Percentiles rank a stretch among this genome's conserved stretches.
phyloP scores from a whole-genome alignment of 2,329 filamentous ascomycete species.

The Conoideocrella luteorostrata region DNA sequence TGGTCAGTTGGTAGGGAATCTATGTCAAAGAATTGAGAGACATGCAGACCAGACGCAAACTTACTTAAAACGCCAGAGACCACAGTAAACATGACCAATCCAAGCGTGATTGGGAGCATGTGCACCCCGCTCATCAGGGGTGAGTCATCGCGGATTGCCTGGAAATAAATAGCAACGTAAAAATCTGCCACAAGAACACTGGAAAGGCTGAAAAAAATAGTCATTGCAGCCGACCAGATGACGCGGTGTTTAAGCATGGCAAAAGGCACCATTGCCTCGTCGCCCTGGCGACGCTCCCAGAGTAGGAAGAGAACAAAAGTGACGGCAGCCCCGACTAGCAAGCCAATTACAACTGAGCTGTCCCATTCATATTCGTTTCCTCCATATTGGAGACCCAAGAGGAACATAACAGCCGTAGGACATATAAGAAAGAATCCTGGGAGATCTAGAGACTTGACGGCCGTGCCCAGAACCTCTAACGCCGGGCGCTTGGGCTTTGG shows the following conservation, averaged over 20 bases:
- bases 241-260: constrained; percentile 31
- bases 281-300: constrained; percentile 35
- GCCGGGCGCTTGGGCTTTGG: constrained; percentile 15
- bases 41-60: no score
- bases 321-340: constrained; percentile 30
- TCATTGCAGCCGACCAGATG: no score
- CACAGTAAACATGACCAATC: no score
- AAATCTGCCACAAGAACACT: no score
- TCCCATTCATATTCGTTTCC: constrained; percentile 26
- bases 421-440: constrained; percentile 36
- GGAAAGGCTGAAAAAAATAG: no score
- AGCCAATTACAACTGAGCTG: constrained; percentile 30
- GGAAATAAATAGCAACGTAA: no score
- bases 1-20: no score
- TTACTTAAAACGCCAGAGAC: no score
- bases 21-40: no score
- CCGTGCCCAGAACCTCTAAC: background rate
- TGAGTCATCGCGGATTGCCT: no score
- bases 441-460: constrained; percentile 27
- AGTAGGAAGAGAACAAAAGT: constrained; percentile 26
- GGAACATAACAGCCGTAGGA: constrained; percentile 31
- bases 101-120: no score
- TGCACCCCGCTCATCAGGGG: no score
- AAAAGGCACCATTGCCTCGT: constrained; percentile 40
- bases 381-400: constrained; percentile 40